Conservation (phyloP, 768 basidiomycete genomes). For the Mycena epipterygia region DNA sequence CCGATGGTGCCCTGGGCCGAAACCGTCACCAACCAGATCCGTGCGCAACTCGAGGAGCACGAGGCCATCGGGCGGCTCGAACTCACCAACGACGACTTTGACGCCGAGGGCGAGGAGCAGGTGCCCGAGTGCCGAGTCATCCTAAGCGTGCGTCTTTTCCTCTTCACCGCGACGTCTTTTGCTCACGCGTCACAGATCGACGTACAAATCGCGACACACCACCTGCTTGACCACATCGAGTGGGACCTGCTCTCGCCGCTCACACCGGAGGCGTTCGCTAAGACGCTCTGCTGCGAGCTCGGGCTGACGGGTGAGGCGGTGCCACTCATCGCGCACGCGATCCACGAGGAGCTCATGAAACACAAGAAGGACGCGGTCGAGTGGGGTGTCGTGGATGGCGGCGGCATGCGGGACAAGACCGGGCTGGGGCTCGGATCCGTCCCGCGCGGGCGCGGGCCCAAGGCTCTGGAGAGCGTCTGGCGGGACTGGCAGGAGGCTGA, state of each 20-base stretch:
- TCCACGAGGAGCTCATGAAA: slow-evolving; percentile 95
- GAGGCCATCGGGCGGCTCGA: slow-evolving; percentile 87
- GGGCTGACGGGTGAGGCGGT: slow-evolving; percentile 90
- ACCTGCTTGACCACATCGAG: slow-evolving; percentile 95
- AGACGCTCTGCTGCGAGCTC: slow-evolving; percentile 85
- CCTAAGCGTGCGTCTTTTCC: slow-evolving; percentile 69
- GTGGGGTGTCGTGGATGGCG: slow-evolving; percentile 87
- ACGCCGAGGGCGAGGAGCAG: slow-evolving; percentile 63
- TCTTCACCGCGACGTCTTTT: background rate
- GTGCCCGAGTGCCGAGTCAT: slow-evolving; percentile 86
- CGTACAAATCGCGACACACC: slow-evolving; percentile 93
- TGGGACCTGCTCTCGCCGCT: slow-evolving; percentile 97
- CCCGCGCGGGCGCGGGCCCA: slow-evolving; percentile 84
- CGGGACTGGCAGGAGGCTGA: slow-evolving; percentile 94
- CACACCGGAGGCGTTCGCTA: slow-evolving; percentile 89
- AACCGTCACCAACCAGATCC: slow-evolving; percentile 88
- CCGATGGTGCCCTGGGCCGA: slow-evolving; percentile 74
- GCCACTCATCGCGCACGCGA: slow-evolving; percentile 91
- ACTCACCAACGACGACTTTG: slow-evolving; percentile 62
- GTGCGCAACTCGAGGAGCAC: slow-evolving; percentile 92
- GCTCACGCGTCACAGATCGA: slow-evolving; percentile 76
- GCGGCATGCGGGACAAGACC: slow-evolving; percentile 83
- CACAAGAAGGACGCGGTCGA: slow-evolving; percentile 97
- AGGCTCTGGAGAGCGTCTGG: slow-evolving; percentile 90
- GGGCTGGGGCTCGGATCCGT: slow-evolving; percentile 83